Evolutionary conservation across 345 rosid genomes (phyloP), one percentile per base, ranked within the genome.

Genomic region (Cardamine resedifolia): DNA sequence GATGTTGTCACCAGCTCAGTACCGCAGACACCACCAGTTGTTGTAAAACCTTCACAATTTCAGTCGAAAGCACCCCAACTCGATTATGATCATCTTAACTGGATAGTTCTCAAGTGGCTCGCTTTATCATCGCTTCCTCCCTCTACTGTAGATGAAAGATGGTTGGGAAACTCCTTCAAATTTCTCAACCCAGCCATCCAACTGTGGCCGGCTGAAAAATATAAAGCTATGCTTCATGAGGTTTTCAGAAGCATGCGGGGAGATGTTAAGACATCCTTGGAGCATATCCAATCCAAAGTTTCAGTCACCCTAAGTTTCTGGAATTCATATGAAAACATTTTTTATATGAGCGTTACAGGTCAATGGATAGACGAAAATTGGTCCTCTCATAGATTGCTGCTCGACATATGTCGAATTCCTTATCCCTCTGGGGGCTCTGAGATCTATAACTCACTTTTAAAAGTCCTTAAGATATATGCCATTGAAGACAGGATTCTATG

Each of bases 221-320:
- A 89, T 80, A 91, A 78, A 78, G 84, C 80, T 7, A 84, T 86
- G 10, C 73, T 91, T 41, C 79, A 63, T 14, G 97, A 88, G 78
- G 90, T 94, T 73, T 94, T 89, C 82, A 85, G 88, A 84, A 88
- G 97, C 82, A 94, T 94, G 98, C 85, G 78, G 63, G 97, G 78
- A 83, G 97, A 90, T 75, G 90, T 94, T 15, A 83, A 78, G 80
- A 74, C 67, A 53, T 74, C 83, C 57, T 58, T 94, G 79, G 92
- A 89, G 61, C 91, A 84, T 70, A 84, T 83, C 73, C 82, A 86
- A 15, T 94, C 97, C 57, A 94, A 87, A 82, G 81, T 94, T 58
- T 88, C 97, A 1, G 27, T 94, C 47, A 83, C 84, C 31, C 77
- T 94, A 43, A 88, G 85, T 77, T 88, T 94, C 72, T 94, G 98